Percentiles rank a stretch among this genome's conserved stretches.
Evolutionary conservation across 768 basidiomycete species (phyloP).

Genomic region (Scleroderma bovista): DNA sequence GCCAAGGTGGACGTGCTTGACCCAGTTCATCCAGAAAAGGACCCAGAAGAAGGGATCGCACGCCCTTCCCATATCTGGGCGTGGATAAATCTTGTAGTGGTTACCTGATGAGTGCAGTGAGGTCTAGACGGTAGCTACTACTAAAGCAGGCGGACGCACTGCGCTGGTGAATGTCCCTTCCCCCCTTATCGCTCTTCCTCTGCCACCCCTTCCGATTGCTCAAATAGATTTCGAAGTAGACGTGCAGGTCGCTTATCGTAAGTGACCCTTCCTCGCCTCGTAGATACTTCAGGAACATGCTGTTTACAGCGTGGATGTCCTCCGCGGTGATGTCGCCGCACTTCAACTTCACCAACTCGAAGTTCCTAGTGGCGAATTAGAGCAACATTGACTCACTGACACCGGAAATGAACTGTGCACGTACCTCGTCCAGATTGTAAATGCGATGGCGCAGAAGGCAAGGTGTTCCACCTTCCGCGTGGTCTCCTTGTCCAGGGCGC

Average conservation of each 20-base stretch:
- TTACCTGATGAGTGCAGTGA: neutral
- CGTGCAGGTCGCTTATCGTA: conserved; percentile 5
- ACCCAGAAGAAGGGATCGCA: neutral
- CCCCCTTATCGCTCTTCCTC: conserved; percentile 23
- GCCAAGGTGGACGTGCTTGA: neutral
- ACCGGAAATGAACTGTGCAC: neutral
- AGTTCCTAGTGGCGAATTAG: conserved; percentile 17
- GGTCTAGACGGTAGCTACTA: neutral
- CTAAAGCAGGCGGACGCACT: neutral
- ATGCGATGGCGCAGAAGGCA: neutral
- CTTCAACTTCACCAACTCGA: conserved; percentile 25
- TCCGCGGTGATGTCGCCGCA: conserved; percentile 12
- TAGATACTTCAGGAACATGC: conserved; percentile 3
- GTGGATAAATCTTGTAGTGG: conserved; percentile 1
- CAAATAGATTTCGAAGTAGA: conserved; percentile 17
- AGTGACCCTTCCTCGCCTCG: neutral
- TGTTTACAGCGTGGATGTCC: neutral
- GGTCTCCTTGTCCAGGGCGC: neutral
- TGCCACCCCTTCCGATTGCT: conserved; percentile 15
- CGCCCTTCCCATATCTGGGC: neutral
- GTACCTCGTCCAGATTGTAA: conserved; percentile 1
- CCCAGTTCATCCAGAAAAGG: conserved; percentile 3
- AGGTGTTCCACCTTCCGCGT: neutral
- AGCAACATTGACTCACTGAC: neutral
- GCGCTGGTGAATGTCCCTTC: conserved; percentile 14